Conservation (phyloP, 345 rosid genomes). For the Dimocarpus longan region DNA sequence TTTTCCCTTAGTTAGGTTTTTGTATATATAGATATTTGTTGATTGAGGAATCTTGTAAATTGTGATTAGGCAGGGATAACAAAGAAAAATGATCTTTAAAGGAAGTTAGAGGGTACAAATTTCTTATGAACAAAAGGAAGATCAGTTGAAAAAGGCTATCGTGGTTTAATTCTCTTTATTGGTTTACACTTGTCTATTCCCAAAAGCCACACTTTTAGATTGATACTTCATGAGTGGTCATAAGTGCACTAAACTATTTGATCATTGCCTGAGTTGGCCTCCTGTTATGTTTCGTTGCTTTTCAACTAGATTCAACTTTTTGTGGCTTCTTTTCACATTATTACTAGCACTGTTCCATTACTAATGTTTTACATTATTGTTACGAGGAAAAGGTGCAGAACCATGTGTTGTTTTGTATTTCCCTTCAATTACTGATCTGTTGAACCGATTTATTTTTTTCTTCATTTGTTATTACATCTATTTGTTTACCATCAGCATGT, state of each 20-base stretch:
- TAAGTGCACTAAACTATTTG: background rate
- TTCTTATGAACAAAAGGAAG: background rate
- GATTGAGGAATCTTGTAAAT: background rate
- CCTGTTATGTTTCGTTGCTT: background rate
- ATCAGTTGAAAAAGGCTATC: background rate
- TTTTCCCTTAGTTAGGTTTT: background rate
- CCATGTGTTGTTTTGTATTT: background rate
- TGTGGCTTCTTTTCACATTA: background rate
- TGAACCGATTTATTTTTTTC: background rate
- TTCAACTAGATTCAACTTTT: background rate
- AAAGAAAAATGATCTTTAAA: background rate
- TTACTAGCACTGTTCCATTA: background rate
- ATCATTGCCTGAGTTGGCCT: background rate
- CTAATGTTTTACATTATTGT: background rate
- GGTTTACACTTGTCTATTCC: background rate
- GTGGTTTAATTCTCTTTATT: background rate
- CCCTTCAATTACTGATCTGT: background rate
- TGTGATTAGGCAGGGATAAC: background rate
- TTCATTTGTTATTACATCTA: too few relatives aligned
- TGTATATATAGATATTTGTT: background rate
- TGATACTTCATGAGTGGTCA: background rate
- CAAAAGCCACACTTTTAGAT: background rate
- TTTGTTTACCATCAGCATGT: too few relatives aligned
- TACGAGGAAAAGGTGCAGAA: background rate
- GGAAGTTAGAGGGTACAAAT: background rate